Evolutionary conservation across 2,329 filamentous ascomycete species (phyloP).

Genomic region (Ophiostoma quercus): DNA sequence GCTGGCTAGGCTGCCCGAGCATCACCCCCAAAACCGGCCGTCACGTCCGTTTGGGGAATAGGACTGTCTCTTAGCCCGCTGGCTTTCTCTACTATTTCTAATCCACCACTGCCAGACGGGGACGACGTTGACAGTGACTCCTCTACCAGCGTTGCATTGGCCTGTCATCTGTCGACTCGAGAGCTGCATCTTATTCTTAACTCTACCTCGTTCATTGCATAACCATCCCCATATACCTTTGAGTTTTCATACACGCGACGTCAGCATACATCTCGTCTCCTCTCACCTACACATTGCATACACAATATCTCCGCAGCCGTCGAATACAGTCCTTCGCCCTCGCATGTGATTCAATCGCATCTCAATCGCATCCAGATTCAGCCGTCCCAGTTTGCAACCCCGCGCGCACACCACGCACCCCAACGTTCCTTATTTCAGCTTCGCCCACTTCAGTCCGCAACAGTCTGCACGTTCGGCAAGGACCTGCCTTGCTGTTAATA

Average conservation of each 20-base stretch:
- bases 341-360: neutral
- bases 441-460: neutral
- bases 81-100: neutral
- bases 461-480: neutral
- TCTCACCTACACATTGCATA: neutral
- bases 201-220: neutral
- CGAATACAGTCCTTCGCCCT: neutral
- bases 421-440: neutral
- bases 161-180: neutral
- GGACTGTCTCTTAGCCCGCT: slow-evolving; percentile 1
- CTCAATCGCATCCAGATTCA: neutral
- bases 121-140: neutral
- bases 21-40: slow-evolving; percentile 2
- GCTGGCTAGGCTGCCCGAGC: neutral
- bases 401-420: neutral
- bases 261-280: neutral
- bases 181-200: neutral
- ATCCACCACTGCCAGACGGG: neutral
- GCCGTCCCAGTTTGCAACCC: neutral
- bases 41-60: slow-evolving; percentile 3
- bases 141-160: neutral
- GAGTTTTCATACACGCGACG: neutral
- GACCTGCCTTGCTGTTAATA: neutral
- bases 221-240: neutral
- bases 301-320: neutral